A percentile compares a stretch with the other conserved stretches of the same genome.
These are phyloP conservation scores for Curvularia lunata DNA, from an alignment of 2,329 filamentous ascomycete species.

Conservation along the genomic window DNA sequence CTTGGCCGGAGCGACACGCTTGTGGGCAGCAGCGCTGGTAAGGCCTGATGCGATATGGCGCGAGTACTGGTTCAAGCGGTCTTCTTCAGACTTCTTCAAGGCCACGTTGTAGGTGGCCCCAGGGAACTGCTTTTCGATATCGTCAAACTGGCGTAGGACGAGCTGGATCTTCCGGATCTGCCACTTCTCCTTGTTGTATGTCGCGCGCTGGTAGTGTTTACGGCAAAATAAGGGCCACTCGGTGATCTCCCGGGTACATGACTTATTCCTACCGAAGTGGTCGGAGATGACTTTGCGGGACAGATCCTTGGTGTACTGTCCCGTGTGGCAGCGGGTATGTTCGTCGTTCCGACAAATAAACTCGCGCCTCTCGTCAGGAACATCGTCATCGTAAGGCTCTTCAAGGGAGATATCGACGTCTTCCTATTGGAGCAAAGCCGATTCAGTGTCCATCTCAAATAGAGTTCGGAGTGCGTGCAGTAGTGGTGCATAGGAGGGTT, in stretches of 20 bases:
- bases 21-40: slow-evolving; percentile 16
- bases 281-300: slow-evolving; percentile 51
- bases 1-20: slow-evolving; percentile 14
- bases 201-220: slow-evolving; percentile 51
- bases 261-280: slow-evolving; percentile 51
- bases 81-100: slow-evolving; percentile 47
- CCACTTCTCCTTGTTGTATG: slow-evolving; percentile 47
- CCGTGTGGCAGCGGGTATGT: slow-evolving; percentile 39
- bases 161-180: slow-evolving; percentile 43
- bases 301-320: slow-evolving; percentile 42
- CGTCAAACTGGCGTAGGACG: slow-evolving; percentile 42
- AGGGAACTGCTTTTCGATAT: slow-evolving; percentile 39
- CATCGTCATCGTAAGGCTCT: slow-evolving; percentile 7
- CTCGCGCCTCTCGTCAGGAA: slow-evolving; percentile 28
- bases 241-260: slow-evolving; percentile 39
- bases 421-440: background rate
- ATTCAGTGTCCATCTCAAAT: background rate
- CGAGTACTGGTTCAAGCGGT: slow-evolving; percentile 40
- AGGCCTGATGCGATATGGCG: slow-evolving; percentile 30
- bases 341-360: slow-evolving; percentile 45
- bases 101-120: slow-evolving; percentile 41
- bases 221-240: slow-evolving; percentile 48
- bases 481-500: background rate
- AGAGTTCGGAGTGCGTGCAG: background rate
- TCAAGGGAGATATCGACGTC: slow-evolving; percentile 6